Evolutionary conservation across 305 asterid species (phyloP).

Genomic region (Euphrasia arctica): DNA sequence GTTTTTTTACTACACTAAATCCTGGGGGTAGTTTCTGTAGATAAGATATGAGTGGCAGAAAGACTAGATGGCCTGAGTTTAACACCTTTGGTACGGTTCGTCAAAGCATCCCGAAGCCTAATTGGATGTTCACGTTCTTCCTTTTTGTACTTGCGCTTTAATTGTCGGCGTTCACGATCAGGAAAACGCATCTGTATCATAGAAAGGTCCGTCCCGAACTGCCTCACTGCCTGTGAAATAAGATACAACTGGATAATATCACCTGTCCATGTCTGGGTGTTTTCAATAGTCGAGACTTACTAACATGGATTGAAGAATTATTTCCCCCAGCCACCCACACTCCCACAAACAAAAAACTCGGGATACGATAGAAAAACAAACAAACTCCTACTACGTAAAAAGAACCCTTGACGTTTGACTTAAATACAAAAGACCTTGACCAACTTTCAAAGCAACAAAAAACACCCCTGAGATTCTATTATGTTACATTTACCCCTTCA

Average conservation of each 20-base stretch:
- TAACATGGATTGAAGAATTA: neutral
- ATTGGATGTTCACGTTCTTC: slow-evolving; percentile 79
- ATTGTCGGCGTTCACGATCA: slow-evolving; percentile 63
- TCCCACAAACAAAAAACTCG: too few species aligned
- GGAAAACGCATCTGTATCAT: slow-evolving; percentile 90
- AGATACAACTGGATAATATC: slow-evolving; percentile 3
- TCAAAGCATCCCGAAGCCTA: slow-evolving; percentile 71
- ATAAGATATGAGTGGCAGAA: neutral
- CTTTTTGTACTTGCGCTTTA: slow-evolving; percentile 74
- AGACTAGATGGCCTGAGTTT: neutral
- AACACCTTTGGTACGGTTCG: slow-evolving; percentile 64
- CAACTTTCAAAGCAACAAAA: too few species aligned
- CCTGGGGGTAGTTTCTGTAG: neutral
- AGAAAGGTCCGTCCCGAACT: slow-evolving; percentile 92
- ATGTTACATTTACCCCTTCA: too few species aligned
- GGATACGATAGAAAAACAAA: too few species aligned
- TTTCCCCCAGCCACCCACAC: too few species aligned
- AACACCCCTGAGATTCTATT: too few species aligned
- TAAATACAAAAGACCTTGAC: too few species aligned
- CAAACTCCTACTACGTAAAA: too few species aligned
- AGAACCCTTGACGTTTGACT: too few species aligned
- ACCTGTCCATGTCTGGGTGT: neutral
- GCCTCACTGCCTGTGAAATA: slow-evolving; percentile 60
- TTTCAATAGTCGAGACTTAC: neutral
- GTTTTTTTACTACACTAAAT: neutral